Conservation (phyloP, 2,329 filamentous ascomycete genomes). For the Cladosporium sp. region DNA sequence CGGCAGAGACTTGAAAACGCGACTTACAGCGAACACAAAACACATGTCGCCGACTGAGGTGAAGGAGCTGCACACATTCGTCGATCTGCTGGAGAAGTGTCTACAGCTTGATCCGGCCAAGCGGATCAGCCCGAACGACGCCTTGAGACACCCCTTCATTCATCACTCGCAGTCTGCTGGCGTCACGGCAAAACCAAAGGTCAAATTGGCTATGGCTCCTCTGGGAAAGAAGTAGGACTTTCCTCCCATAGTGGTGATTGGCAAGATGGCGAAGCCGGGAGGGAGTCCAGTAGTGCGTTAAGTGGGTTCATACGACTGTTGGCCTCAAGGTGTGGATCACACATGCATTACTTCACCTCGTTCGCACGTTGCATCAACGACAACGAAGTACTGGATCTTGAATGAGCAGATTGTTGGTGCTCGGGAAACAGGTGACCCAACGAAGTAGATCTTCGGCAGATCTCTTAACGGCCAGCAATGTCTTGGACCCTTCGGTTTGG, state of each 20-base stretch:
- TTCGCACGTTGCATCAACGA: neutral
- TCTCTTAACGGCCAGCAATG: slow-evolving; percentile 2
- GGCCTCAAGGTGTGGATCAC: neutral
- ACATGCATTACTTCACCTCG: neutral
- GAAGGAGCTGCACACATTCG: slow-evolving; percentile 78
- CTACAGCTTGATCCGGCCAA: slow-evolving; percentile 90
- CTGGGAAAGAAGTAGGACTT: slow-evolving; percentile 23
- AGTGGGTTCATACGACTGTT: neutral
- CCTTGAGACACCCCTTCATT: slow-evolving; percentile 88
- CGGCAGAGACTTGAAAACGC: slow-evolving; percentile 73
- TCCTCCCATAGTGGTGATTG: neutral
- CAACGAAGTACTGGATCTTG: neutral
- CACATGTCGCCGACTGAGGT: slow-evolving; percentile 73
- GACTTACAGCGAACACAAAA: slow-evolving; percentile 67
- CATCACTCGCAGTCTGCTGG: slow-evolving; percentile 10
- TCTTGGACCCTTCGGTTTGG: slow-evolving; percentile 11
- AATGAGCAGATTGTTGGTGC: neutral
- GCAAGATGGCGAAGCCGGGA: neutral
- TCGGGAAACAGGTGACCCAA: neutral
- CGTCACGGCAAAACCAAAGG: slow-evolving; percentile 19
- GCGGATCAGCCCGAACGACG: slow-evolving; percentile 82
- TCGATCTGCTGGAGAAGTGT: slow-evolving; percentile 86
- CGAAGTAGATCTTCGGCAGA: slow-evolving; percentile 6
- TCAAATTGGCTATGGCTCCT: slow-evolving; percentile 28
- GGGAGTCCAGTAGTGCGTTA: neutral